Evolutionary conservation across 2,329 filamentous ascomycete species (phyloP).

Genomic region (Ambrosiella xylebori): DNA sequence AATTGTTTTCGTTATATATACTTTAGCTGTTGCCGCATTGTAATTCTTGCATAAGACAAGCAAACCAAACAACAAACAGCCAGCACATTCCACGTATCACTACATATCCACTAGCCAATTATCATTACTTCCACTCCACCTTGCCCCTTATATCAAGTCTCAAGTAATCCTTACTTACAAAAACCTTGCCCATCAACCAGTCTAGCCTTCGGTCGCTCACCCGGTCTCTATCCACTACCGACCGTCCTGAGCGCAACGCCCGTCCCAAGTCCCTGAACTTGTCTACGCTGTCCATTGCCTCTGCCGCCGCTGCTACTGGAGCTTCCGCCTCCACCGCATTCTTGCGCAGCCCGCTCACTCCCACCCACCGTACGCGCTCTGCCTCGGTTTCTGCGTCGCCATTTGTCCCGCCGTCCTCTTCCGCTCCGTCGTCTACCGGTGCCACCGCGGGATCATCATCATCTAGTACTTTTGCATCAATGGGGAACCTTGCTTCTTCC

Average conservation of each 20-base stretch:
- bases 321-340: neutral
- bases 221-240: neutral
- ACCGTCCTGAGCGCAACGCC: neutral
- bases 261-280: neutral
- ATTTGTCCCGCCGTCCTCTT: neutral
- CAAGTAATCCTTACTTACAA: neutral
- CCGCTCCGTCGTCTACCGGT: neutral
- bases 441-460: neutral
- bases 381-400: constrained; percentile 7
- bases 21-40: too few relatives aligned
- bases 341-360: constrained; percentile 3
- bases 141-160: neutral
- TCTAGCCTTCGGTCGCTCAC: neutral
- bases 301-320: neutral
- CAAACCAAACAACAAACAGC: too few relatives aligned
- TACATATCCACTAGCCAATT: too few relatives aligned
- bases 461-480: neutral
- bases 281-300: neutral
- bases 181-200: neutral
- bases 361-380: neutral
- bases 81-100: too few relatives aligned
- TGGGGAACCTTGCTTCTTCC: neutral
- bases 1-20: too few relatives aligned
- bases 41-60: too few relatives aligned
- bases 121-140: too few relatives aligned